These are phyloP conservation scores for Peronosclerospora sorghi DNA, from an alignment of 352 stramenopile species.

Conservation along the genomic window DNA sequence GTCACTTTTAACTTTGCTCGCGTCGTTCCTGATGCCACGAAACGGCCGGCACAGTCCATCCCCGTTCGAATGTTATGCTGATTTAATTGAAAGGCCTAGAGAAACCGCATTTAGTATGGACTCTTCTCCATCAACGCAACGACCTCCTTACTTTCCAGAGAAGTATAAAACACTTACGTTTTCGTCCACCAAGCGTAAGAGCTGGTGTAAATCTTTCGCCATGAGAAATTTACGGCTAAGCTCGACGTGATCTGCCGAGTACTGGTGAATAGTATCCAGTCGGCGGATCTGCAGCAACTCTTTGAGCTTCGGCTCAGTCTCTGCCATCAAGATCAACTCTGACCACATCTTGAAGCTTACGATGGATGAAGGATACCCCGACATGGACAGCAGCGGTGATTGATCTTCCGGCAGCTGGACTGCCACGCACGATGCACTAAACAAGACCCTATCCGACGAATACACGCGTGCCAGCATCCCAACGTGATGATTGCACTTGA, in stretches of 20 bases:
- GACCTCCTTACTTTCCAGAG: background rate
- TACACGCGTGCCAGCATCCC: conserved; percentile 51
- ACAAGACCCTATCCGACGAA: conserved; percentile 59
- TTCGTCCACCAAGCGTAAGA: conserved; percentile 51
- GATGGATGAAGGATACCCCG: conserved; percentile 62
- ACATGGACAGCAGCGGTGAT: conserved; percentile 60
- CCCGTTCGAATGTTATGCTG: conserved; percentile 55
- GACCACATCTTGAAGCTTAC: conserved; percentile 70
- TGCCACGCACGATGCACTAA: conserved; percentile 49
- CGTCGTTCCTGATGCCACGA: conserved; percentile 19
- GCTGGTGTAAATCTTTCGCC: conserved; percentile 41
- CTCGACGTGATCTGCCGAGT: conserved; percentile 31
- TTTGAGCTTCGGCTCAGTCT: conserved; percentile 59
- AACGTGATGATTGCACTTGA: conserved; percentile 51
- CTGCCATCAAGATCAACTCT: conserved; percentile 65
- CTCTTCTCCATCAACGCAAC: too few species aligned
- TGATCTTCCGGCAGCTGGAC: conserved; percentile 63
- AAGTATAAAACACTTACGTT: conserved; percentile 35
- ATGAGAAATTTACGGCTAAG: conserved; percentile 59
- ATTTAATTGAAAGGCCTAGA: conserved; percentile 39
- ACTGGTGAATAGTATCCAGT: conserved; percentile 51
- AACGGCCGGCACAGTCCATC: conserved; percentile 34
- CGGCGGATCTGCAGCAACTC: conserved; percentile 48
- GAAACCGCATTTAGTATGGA: background rate
- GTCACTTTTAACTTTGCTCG: conserved; percentile 25